Evolutionary conservation across 441 rosid species (phyloP).

Genomic region (Monsonia emarginata): DNA sequence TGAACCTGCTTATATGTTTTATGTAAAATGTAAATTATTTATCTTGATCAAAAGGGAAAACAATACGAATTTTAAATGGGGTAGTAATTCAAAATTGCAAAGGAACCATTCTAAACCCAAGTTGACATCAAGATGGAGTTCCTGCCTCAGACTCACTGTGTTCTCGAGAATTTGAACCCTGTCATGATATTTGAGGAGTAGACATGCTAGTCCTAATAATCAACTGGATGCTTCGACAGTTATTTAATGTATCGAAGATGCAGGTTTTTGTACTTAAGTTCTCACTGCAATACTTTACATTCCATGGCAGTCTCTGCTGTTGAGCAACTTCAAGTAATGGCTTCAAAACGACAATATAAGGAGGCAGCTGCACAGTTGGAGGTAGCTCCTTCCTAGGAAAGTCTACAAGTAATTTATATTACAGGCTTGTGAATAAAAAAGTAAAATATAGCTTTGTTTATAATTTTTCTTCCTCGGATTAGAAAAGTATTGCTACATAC

Average conservation of each 20-base stretch:
- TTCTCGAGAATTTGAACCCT: not conserved
- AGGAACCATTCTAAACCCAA: not conserved
- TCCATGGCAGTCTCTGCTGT: slow-evolving; percentile 82
- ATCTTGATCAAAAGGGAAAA: not conserved
- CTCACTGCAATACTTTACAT: slow-evolving; percentile 16
- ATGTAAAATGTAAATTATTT: not conserved
- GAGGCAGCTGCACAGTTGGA: slow-evolving; percentile 99
- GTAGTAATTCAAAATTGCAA: not conserved
- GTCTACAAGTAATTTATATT: not conserved
- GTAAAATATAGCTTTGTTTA: not conserved
- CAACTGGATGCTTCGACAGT: not conserved
- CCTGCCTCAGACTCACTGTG: not conserved
- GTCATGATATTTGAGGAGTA: not conserved
- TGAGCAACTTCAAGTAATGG: slow-evolving; percentile 98
- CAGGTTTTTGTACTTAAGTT: slow-evolving; percentile 8
- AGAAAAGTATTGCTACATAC: slow-evolving; percentile 6
- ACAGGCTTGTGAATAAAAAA: too few relatives aligned
- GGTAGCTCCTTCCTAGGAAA: slow-evolving; percentile 34
- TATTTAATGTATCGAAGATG: slow-evolving; percentile 5
- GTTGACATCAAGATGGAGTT: not conserved
- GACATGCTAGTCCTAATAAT: not conserved
- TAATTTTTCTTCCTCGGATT: not conserved
- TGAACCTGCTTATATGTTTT: not conserved
- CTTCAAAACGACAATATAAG: slow-evolving; percentile 91
- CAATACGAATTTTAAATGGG: not conserved